Evolutionary conservation across 1,139 yeast genomes (phyloP), one percentile per base, ranked within the genome.

Genomic region (Meyerozyma smithsonii): DNA sequence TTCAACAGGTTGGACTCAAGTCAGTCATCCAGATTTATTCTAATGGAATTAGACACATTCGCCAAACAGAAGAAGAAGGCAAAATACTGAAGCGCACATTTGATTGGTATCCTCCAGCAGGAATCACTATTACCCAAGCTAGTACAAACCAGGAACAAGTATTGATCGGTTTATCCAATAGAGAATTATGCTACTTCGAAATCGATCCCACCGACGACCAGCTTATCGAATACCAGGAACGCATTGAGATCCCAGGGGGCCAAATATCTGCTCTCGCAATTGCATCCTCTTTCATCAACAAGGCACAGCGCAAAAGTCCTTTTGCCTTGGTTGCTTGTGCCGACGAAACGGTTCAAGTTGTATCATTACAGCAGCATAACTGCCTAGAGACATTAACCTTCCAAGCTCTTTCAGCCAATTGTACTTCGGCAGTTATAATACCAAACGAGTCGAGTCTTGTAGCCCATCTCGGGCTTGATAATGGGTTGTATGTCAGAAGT

Each of bases 71-170:
- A 1, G 45, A 49, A 1, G 49, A 55, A 3, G 56, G 51, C 10
- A 49, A 49, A 3, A 52, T 49, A 4, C 43, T 50, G 4, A 63
- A 61, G 28, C 58, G 60, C 14, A 52, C 61, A 4, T 68, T 78
- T 6, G 85, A 85, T 47, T 92, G 98, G 98, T 69, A 63, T 32
- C 88, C 96, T 1, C 95, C 96, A 0, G 82, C 84, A 0, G 95
- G 95, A 5, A 78, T 84, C 12, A 66, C 74, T 23, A 72, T 92
- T 32, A 53, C 74, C 0, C 63, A 68, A 20, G 84, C 90, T 0
- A 59, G 87, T 1, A 63, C 84, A 3, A 87, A 87, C 28, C 68
- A 72, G 32, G 71, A 74, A 16, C 97, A 92, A 57, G 67, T 90
- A 0, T 77, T 77, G 0, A 54, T 92, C 7, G 89, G 81, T 0